Base-by-base conservation (phyloP, 179 eudicot genomes). In the Vitellaria paradoxa region DNA sequence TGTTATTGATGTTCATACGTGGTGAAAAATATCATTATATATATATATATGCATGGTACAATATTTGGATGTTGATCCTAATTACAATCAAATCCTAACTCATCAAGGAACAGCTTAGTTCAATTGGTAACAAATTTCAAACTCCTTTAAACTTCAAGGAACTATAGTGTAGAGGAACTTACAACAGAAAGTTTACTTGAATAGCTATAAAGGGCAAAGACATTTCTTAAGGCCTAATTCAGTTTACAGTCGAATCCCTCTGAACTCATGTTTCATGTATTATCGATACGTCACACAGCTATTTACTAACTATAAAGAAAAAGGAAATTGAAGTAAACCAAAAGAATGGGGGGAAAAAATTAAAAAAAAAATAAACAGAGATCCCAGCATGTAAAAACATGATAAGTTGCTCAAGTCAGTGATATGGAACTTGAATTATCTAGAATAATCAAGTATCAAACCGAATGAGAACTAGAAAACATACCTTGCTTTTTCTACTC, bases 81-180 rank as follows among this genome's bases (percentile, higher is more conserved):
- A 26, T 75, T 63, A 63, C 60, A 50, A 47, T 23, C 46, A 63
- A 46, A 74, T 74, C 77, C 69, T 18, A 63, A 21, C 21, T 12
- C 15, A 13, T 45, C 18, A 61, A 14, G 23, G 55, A 69, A 53
- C 42, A 50, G 5, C 62, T 62, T 52, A 26, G 9, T 20, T 30
- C 17, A 26, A 17, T 46, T 49, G 23, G 9, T 49, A 5, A 5
- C 8, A 75, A 53, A 3, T 14, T 13, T 23, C 23, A 14, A 55
- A 24, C 20, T 56, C 45, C 10, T 13, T 50, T 20, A 42, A 15
- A 1, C 15, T 12, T 37, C 15, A 37, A 0, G 47, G 65, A 20
- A 18, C 17, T n/a, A 57, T 9, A 47, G 11, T 30, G 76, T 57
- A 56, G 13, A 57, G 8, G 17, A 40, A 56, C n/a, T 57, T 72